These are phyloP conservation scores for Plasmodium knowlesi DNA, from an alignment of 169 alveolate species.

Conservation along the genomic window DNA sequence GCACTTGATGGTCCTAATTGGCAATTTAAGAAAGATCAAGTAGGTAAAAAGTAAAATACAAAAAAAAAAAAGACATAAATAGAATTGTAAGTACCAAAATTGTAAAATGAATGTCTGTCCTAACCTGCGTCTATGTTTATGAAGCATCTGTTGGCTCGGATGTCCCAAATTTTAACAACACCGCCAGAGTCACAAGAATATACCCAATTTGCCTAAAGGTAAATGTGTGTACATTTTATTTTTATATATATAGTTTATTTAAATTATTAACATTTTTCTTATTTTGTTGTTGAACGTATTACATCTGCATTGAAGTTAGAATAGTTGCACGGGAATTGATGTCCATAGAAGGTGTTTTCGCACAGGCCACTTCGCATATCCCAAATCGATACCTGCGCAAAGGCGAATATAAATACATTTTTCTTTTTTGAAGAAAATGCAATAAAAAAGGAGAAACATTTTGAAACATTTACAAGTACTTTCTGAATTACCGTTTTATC, in stretches of 20 bases:
- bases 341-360: constrained; percentile 73
- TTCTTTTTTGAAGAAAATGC: background rate
- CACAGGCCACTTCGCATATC: constrained; percentile 75
- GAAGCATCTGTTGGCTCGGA: constrained; percentile 62
- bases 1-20: constrained; percentile 75
- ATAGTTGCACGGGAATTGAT: constrained; percentile 64
- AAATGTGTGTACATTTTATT: constrained; percentile 26
- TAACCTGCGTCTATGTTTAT: constrained; percentile 70
- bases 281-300: constrained; percentile 10
- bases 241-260: constrained; percentile 6
- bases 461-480: background rate
- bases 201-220: constrained; percentile 64
- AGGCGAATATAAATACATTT: constrained; percentile 1
- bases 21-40: constrained; percentile 12
- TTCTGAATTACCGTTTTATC: constrained; percentile 67
- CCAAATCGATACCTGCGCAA: constrained; percentile 70
- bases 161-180: constrained; percentile 74
- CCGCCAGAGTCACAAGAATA: constrained; percentile 76
- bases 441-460: background rate
- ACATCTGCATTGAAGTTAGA: constrained; percentile 64
- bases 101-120: constrained; percentile 5
- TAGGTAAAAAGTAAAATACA: constrained; percentile 9
- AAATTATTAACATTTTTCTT: background rate
- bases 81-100: background rate
- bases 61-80: background rate